phyloP scores from a whole-genome alignment of 23 red algal genomes.

The Agarophyton chilense region DNA sequence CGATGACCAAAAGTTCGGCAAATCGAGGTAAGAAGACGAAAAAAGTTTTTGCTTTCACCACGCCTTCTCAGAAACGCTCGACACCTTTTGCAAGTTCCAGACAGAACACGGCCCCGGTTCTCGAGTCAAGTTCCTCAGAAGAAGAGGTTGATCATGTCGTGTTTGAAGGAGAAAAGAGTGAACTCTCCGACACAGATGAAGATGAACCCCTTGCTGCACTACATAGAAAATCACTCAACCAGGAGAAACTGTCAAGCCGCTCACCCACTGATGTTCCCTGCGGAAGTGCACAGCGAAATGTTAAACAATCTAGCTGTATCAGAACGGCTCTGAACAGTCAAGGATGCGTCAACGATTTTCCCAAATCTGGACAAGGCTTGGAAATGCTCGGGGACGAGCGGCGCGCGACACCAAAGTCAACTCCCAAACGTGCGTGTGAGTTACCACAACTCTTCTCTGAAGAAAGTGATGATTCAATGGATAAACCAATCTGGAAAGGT shows the following conservation, averaged over 20 bases:
- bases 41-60: neutral
- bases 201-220: neutral
- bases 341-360: neutral
- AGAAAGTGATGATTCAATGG: constrained; percentile 11
- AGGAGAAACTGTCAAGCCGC: neutral
- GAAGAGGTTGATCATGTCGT: constrained; percentile 21
- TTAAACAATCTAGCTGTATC: neutral
- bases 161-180: constrained; percentile 37
- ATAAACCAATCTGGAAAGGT: neutral
- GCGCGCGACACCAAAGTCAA: neutral
- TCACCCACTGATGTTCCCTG: neutral
- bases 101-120: neutral
- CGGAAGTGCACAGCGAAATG: neutral
- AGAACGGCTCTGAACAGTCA: neutral
- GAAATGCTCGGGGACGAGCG: neutral
- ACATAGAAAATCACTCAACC: neutral
- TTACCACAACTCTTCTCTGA: constrained; percentile 3
- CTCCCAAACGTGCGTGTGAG: constrained; percentile 11
- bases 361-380: neutral
- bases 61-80: neutral
- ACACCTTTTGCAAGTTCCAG: neutral
- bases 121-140: constrained; percentile 19
- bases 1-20: constrained; percentile 15
- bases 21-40: constrained; percentile 15
- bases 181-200: constrained; percentile 18